These are phyloP conservation scores for Metarhizium rileyi DNA, from an alignment of 2,329 filamentous ascomycete genomes.

Conservation along the genomic window DNA sequence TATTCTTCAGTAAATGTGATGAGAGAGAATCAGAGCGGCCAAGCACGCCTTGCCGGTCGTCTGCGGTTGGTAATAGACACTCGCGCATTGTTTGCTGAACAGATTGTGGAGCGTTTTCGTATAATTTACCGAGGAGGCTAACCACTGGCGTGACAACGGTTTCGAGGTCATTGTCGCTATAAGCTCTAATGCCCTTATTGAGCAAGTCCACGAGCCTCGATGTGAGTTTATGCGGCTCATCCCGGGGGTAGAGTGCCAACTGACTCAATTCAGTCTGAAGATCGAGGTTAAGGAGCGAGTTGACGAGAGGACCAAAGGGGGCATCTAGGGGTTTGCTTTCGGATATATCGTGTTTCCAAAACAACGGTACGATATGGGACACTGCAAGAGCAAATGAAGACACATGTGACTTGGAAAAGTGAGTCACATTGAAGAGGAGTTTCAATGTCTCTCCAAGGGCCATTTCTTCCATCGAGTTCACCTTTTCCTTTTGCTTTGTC, in stretches of 20 bases:
- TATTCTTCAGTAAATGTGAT: constrained; percentile 66
- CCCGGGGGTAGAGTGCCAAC: constrained; percentile 56
- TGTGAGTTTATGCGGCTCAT: constrained; percentile 47
- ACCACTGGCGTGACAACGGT: constrained; percentile 60
- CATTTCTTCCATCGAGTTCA: constrained; percentile 61
- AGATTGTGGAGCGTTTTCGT: constrained; percentile 55
- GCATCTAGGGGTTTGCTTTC: constrained; percentile 60
- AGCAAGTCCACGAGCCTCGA: constrained; percentile 62
- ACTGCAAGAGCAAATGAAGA: constrained; percentile 58
- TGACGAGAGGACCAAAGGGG: constrained; percentile 63
- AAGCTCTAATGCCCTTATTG: constrained; percentile 51
- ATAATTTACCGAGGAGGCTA: constrained; percentile 62
- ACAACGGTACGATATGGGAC: constrained; percentile 58
- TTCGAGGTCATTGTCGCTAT: constrained; percentile 64
- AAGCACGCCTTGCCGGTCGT: constrained; percentile 67
- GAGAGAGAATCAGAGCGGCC: constrained; percentile 67
- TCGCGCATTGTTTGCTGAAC: constrained; percentile 53
- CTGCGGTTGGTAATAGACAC: constrained; percentile 63
- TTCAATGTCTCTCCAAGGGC: constrained; percentile 79
- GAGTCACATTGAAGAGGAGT: constrained; percentile 79
- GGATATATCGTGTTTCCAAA: constrained; percentile 50
- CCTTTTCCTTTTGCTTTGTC: constrained; percentile 20
- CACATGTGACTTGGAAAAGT: constrained; percentile 55
- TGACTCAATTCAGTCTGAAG: constrained; percentile 45
- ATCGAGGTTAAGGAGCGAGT: constrained; percentile 72